phyloP scores from a whole-genome alignment of 371 early-diverging fungal species.

The Zancudomyces culisetae region DNA sequence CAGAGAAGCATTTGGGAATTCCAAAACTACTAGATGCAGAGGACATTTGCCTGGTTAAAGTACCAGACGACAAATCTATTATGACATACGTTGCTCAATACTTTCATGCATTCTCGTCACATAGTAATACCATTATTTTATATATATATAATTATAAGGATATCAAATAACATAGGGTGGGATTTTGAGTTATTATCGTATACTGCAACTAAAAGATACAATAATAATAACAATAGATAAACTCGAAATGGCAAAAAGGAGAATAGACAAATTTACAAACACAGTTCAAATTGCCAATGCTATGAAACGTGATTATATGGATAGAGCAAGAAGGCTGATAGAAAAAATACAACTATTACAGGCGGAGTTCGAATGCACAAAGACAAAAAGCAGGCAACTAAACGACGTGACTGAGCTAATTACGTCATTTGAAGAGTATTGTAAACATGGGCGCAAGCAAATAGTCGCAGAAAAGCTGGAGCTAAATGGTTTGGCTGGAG shows the following conservation, averaged over 20 bases:
- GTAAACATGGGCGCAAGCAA: constrained; percentile 52
- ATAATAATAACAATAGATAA: no score
- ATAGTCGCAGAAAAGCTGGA: constrained; percentile 85
- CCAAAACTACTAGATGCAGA: constrained; percentile 84
- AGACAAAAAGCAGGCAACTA: constrained; percentile 42
- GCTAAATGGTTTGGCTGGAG: constrained; percentile 67
- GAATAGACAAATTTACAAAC: constrained; percentile 79
- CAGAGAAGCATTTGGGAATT: constrained; percentile 72
- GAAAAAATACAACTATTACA: constrained; percentile 37
- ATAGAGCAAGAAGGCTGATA: constrained; percentile 49
- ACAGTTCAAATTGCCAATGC: constrained; percentile 67
- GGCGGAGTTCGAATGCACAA: constrained; percentile 39
- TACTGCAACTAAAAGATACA: no score
- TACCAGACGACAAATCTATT: constrained; percentile 92
- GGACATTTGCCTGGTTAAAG: constrained; percentile 82
- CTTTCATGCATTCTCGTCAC: constrained; percentile 87
- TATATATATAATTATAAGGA: constrained; percentile 3
- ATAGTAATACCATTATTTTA: constrained; percentile 28
- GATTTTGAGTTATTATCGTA: constrained; percentile 7
- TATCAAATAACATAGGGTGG: neutral
- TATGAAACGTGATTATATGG: constrained; percentile 79
- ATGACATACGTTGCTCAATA: constrained; percentile 98
- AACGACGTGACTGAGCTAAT: constrained; percentile 35
- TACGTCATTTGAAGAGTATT: constrained; percentile 56
- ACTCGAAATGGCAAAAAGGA: constrained; percentile 72